Evolutionary conservation across 345 rosid species (phyloP).

Genomic region (Schrenkiella parvula): DNA sequence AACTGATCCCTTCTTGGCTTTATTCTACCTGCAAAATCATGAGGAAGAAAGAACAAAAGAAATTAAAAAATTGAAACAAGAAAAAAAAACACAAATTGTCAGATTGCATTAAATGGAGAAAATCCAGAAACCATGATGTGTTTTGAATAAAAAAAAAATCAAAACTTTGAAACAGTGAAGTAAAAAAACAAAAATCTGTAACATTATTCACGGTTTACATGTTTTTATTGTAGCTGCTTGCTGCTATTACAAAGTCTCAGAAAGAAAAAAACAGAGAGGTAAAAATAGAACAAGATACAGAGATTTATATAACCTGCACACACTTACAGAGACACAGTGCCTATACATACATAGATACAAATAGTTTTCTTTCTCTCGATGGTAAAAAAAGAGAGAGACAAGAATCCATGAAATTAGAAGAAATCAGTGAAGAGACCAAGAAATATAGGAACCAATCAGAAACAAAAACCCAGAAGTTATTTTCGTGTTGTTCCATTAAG

Average conservation of each 20-base stretch:
- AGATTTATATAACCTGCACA: not conserved
- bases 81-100: constrained; percentile 12
- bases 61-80: not conserved
- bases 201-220: not conserved
- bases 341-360: not conserved
- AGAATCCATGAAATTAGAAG: constrained; percentile 21
- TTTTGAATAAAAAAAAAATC: not conserved
- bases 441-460: constrained; percentile 19
- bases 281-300: constrained; percentile 8
- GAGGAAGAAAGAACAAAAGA: not conserved
- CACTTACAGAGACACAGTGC: not conserved
- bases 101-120: constrained; percentile 35
- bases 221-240: not conserved
- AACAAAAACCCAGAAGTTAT: constrained; percentile 21
- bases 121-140: constrained; percentile 29
- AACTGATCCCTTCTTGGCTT: constrained; percentile 31
- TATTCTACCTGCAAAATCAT: constrained; percentile 37
- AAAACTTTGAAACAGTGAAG: constrained; percentile 15
- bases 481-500: constrained; percentile 34
- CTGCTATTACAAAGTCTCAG: not conserved
- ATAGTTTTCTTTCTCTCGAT: not conserved
- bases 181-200: not conserved
- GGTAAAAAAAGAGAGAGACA: constrained; percentile 1
- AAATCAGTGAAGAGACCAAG: constrained; percentile 19
- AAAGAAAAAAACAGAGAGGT: not conserved